A percentile compares a stretch with the other conserved stretches of the same genome.
These are phyloP conservation scores for Stylonectria norvegica DNA, from an alignment of 2,329 filamentous ascomycete species.

Conservation along the genomic window DNA sequence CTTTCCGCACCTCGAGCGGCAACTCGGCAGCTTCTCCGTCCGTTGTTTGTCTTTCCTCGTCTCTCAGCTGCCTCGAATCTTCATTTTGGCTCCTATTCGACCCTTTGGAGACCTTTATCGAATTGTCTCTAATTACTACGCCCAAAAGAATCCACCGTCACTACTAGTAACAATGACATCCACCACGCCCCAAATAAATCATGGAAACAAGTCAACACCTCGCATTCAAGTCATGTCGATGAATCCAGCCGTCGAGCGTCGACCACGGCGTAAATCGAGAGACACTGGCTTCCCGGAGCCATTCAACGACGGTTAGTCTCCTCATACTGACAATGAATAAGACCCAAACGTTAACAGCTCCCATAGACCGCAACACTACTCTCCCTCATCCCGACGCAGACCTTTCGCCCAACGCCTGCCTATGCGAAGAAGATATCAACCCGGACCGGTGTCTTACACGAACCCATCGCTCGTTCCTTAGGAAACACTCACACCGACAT, in stretches of 20 bases:
- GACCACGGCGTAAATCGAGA: slow-evolving; percentile 27
- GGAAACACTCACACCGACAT: slow-evolving; percentile 42
- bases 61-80: neutral
- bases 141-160: too few species aligned
- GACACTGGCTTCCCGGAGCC: slow-evolving; percentile 53
- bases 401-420: slow-evolving; percentile 52
- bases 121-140: too few species aligned
- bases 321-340: neutral
- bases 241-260: slow-evolving; percentile 19
- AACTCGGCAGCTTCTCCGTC: slow-evolving; percentile 10
- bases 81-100: neutral
- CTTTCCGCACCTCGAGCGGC: slow-evolving; percentile 22
- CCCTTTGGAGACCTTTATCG: neutral
- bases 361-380: slow-evolving; percentile 54
- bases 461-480: slow-evolving; percentile 45
- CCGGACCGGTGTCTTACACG: slow-evolving; percentile 40
- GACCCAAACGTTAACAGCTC: slow-evolving; percentile 6
- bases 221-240: slow-evolving; percentile 28
- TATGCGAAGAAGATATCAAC: slow-evolving; percentile 53
- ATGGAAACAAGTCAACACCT: slow-evolving; percentile 8
- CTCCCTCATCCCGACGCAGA: slow-evolving; percentile 61
- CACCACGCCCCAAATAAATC: slow-evolving; percentile 1
- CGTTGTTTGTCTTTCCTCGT: slow-evolving; percentile 2
- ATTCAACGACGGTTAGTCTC: slow-evolving; percentile 43
- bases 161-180: too few species aligned